Conservation (phyloP, 768 basidiomycete species). For the Melanogaster broomeanus region DNA sequence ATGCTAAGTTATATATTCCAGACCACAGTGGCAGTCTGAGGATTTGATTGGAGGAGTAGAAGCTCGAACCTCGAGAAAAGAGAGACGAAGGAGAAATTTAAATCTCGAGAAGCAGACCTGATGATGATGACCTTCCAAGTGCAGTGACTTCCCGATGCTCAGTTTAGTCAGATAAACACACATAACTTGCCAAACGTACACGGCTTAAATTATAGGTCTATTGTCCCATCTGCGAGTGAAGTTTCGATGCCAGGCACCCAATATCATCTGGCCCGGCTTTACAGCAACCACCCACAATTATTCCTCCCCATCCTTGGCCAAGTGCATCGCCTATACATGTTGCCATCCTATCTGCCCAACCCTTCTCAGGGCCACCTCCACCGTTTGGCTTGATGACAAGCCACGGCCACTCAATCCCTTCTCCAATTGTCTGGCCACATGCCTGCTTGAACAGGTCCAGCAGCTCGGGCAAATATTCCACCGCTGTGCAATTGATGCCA, state of each 20-base stretch:
- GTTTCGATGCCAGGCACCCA: slow-evolving; percentile 6
- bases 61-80: too few relatives aligned
- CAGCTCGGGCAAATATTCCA: slow-evolving; percentile 44
- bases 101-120: too few relatives aligned
- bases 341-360: slow-evolving; percentile 40
- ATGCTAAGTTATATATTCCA: too few relatives aligned
- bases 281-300: slow-evolving; percentile 74
- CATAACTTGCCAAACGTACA: too few relatives aligned
- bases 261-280: slow-evolving; percentile 59
- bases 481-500: slow-evolving; percentile 74
- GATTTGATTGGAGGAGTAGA: too few relatives aligned
- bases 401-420: slow-evolving; percentile 38
- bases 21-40: too few relatives aligned
- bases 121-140: too few relatives aligned
- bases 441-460: slow-evolving; percentile 37
- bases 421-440: slow-evolving; percentile 12
- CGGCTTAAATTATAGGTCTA: too few relatives aligned
- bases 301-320: slow-evolving; percentile 42
- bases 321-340: slow-evolving; percentile 22
- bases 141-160: too few relatives aligned
- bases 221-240: background rate
- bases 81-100: too few relatives aligned
- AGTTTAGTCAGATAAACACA: too few relatives aligned
- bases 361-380: slow-evolving; percentile 37
- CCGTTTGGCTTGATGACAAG: slow-evolving; percentile 77